Percentiles rank a stretch among this genome's conserved stretches.
These are phyloP conservation scores for Coemansia sp. DNA, from an alignment of 192 early-diverging fungal genomes.

Conservation along the genomic window DNA sequence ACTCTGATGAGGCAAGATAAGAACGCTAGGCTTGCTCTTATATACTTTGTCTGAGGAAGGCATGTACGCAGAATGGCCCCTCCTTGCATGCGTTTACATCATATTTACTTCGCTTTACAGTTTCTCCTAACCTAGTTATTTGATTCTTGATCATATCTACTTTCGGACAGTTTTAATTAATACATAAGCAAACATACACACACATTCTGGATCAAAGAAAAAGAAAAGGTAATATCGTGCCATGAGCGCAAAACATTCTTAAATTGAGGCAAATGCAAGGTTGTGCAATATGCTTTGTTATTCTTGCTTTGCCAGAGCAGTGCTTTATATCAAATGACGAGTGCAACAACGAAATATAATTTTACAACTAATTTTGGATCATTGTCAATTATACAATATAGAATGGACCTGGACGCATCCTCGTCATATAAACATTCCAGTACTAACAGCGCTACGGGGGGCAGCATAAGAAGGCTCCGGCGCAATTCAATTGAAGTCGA, in stretches of 20 bases:
- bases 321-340: not conserved
- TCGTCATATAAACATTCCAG: not conserved
- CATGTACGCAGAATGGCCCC: not conserved
- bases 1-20: not conserved
- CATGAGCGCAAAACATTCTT: not conserved
- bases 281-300: not conserved
- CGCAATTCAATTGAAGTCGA: constrained; percentile 3
- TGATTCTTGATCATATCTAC: constrained; percentile 1
- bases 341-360: not conserved
- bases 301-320: not conserved
- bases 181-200: constrained; percentile 3
- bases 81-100: constrained; percentile 5
- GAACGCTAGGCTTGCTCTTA: not conserved
- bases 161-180: not conserved
- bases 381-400: not conserved
- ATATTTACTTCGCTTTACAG: not conserved
- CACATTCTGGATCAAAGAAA: not conserved
- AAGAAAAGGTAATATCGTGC: not conserved
- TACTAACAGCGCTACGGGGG: not conserved
- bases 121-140: not conserved
- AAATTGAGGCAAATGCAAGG: not conserved
- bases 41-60: not conserved
- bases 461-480: not conserved
- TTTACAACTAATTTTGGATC: no score
- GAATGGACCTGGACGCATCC: not conserved